phyloP scores from a whole-genome alignment of 2,329 filamentous ascomycete genomes.

The Colletotrichum coccodes region DNA sequence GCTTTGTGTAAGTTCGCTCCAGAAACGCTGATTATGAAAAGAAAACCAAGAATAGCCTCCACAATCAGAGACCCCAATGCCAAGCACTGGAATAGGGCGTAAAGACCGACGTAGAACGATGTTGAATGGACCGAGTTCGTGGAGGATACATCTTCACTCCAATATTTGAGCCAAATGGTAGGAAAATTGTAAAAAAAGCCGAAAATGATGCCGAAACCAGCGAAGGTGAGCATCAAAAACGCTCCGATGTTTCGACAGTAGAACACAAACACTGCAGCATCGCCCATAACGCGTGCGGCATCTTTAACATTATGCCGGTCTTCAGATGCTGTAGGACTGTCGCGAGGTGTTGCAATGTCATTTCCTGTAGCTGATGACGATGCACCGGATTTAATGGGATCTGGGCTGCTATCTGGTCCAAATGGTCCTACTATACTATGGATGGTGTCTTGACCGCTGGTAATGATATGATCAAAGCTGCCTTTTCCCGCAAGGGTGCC shows the following conservation, averaged over 20 bases:
- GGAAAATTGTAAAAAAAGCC: background rate
- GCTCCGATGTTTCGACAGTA: conserved; percentile 6
- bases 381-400: background rate
- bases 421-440: background rate
- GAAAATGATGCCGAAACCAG: background rate
- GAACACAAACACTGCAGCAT: background rate
- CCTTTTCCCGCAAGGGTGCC: conserved; percentile 54
- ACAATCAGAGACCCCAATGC: background rate
- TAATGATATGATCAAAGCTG: conserved; percentile 48
- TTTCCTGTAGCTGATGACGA: background rate
- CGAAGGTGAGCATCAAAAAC: background rate
- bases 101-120: background rate
- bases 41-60: background rate
- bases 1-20: background rate
- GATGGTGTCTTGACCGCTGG: conserved; percentile 46
- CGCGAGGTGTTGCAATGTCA: background rate
- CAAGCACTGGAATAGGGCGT: background rate
- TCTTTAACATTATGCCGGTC: background rate
- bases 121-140: background rate
- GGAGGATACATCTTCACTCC: background rate
- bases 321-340: background rate
- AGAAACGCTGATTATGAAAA: background rate
- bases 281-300: background rate
- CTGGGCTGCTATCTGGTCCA: background rate
- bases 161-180: background rate